phyloP scores from a whole-genome alignment of 331 rosid genomes.

The Malus hybrid region DNA sequence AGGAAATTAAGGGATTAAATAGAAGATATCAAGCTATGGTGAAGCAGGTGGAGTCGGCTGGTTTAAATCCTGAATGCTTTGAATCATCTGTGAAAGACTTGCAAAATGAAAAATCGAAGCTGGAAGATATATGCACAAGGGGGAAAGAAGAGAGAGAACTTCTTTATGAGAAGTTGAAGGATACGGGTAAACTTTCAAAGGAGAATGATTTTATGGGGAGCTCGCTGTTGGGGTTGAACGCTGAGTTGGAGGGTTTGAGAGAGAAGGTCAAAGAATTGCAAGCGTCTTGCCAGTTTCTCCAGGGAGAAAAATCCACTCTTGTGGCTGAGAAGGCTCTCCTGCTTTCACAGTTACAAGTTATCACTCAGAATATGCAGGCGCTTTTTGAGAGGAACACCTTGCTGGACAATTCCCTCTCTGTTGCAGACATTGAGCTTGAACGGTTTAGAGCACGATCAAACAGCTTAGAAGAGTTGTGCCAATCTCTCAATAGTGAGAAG shows the following conservation, averaged over 20 bases:
- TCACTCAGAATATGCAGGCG: slow-evolving; percentile 74
- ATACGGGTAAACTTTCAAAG: slow-evolving; percentile 48
- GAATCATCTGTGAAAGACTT: slow-evolving; percentile 61
- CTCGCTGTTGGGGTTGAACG: slow-evolving; percentile 47
- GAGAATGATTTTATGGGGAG: slow-evolving; percentile 52
- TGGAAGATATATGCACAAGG: slow-evolving; percentile 48
- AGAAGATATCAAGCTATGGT: slow-evolving; percentile 61
- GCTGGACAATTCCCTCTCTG: slow-evolving; percentile 66
- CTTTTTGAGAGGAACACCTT: slow-evolving; percentile 64
- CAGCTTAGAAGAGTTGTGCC: slow-evolving; percentile 68
- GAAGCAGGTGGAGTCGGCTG: slow-evolving; percentile 61
- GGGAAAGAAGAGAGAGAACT: slow-evolving; percentile 56
- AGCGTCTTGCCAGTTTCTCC: slow-evolving; percentile 57
- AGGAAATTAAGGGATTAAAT: slow-evolving; percentile 53
- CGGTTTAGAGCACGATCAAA: slow-evolving; percentile 55
- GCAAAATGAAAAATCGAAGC: slow-evolving; percentile 59
- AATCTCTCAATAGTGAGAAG: slow-evolving; percentile 64
- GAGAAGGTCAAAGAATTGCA: slow-evolving; percentile 47
- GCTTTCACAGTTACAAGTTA: slow-evolving; percentile 63
- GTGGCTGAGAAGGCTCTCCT: slow-evolving; percentile 61
- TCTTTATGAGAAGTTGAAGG: slow-evolving; percentile 58
- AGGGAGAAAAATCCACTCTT: slow-evolving; percentile 62
- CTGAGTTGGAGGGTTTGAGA: slow-evolving; percentile 52
- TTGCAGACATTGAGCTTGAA: slow-evolving; percentile 72
- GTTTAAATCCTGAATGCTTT: slow-evolving; percentile 60